These are phyloP conservation scores for Penicillium coprophilum DNA, from an alignment of 495 filamentous ascomycete genomes.

Conservation along the genomic window DNA sequence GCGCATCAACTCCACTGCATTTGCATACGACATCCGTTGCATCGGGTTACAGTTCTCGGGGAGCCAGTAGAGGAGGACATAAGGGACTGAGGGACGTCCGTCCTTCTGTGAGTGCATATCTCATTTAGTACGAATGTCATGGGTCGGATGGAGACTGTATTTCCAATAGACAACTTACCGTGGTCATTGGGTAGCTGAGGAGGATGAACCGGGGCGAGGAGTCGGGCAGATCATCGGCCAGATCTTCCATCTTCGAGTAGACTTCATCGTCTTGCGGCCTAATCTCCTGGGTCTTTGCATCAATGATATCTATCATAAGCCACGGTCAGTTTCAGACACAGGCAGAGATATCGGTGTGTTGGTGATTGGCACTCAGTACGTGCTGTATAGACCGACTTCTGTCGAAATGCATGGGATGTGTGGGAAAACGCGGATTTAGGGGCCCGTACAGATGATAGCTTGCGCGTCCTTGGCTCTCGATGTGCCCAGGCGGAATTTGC, in stretches of 20 bases:
- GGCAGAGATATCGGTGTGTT: not conserved
- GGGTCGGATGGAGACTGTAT: not conserved
- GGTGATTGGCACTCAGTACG: not conserved
- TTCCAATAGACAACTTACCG: slow-evolving; percentile 51
- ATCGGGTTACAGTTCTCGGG: slow-evolving; percentile 84
- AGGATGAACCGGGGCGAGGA: slow-evolving; percentile 85
- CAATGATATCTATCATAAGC: slow-evolving; percentile 56
- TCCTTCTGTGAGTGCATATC: slow-evolving; percentile 44
- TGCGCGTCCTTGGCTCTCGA: slow-evolving; percentile 85
- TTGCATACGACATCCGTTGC: slow-evolving; percentile 89
- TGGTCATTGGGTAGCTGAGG: slow-evolving; percentile 82
- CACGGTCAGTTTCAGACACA: not conserved
- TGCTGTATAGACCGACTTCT: not conserved
- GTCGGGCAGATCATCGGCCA: slow-evolving; percentile 90
- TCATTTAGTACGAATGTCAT: slow-evolving; percentile 7
- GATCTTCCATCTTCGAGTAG: slow-evolving; percentile 73
- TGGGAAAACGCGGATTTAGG: slow-evolving; percentile 4
- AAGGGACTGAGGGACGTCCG: slow-evolving; percentile 70
- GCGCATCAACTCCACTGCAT: slow-evolving; percentile 91
- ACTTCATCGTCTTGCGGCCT: slow-evolving; percentile 69
- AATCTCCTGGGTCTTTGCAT: slow-evolving; percentile 85
- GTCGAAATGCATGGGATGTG: not conserved
- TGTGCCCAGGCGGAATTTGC: slow-evolving; percentile 89
- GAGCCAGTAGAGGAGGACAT: slow-evolving; percentile 90
- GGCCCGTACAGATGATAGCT: slow-evolving; percentile 84